These are phyloP conservation scores for Castanea sativa DNA, from an alignment of 306 rosid species.

Conservation along the genomic window DNA sequence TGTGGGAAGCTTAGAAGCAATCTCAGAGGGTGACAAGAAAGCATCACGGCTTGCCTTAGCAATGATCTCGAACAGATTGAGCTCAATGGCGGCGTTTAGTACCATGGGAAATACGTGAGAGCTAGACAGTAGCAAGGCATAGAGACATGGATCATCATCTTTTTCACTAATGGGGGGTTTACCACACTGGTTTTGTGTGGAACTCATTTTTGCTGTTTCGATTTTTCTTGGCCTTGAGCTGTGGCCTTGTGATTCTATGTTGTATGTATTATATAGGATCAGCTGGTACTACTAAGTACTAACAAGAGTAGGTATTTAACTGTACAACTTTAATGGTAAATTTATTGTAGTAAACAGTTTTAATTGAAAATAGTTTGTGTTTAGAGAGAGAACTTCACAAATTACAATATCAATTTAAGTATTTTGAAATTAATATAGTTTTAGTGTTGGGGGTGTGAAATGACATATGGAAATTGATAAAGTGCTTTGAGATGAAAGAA, in stretches of 20 bases:
- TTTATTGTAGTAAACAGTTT: too few species aligned
- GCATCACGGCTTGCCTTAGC: background rate
- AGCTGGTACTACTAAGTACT: too few species aligned
- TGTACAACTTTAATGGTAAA: too few species aligned
- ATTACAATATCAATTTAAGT: too few species aligned
- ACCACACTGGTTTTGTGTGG: background rate
- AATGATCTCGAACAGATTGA: constrained; percentile 33
- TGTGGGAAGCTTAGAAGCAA: constrained; percentile 14
- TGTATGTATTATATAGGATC: too few species aligned
- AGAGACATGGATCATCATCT: constrained; percentile 12
- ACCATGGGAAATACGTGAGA: constrained; percentile 7
- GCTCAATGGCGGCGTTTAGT: constrained; percentile 24
- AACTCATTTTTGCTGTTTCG: background rate
- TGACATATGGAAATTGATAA: too few species aligned
- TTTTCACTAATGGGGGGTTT: background rate
- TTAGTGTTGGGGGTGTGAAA: too few species aligned
- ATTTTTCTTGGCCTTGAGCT: background rate
- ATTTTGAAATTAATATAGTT: too few species aligned
- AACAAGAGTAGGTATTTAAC: too few species aligned
- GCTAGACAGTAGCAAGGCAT: background rate
- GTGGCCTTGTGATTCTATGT: background rate
- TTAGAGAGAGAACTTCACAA: too few species aligned
- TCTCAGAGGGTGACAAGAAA: constrained; percentile 19
- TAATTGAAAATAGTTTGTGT: too few species aligned
- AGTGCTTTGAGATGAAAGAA: too few species aligned